phyloP scores from a whole-genome alignment of 2,329 filamentous ascomycete species.

The Penicillium sp. region DNA sequence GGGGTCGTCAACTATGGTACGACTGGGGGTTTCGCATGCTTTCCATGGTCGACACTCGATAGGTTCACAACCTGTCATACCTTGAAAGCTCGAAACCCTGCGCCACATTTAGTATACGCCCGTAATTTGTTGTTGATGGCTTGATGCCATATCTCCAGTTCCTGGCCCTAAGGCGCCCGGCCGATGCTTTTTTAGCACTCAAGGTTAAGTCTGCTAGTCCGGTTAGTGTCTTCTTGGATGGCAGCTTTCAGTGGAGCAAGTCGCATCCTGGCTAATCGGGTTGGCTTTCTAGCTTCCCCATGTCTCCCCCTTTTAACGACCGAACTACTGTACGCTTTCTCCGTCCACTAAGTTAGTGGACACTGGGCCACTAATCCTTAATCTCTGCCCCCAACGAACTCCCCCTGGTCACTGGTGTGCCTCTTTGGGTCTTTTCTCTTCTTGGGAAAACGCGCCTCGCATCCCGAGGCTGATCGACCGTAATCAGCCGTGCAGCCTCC shows the following conservation, averaged over 20 bases:
- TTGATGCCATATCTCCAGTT: no score
- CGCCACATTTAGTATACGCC: not conserved
- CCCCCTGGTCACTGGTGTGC: slow-evolving; percentile 30
- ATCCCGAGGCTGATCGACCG: slow-evolving; percentile 35
- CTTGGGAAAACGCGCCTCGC: slow-evolving; percentile 23
- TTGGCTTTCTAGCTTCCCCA: slow-evolving; percentile 40
- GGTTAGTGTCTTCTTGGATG: slow-evolving; percentile 34
- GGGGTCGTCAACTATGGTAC: not conserved
- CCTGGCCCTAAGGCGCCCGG: no score
- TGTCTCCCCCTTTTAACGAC: slow-evolving; percentile 25
- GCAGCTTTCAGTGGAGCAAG: slow-evolving; percentile 40
- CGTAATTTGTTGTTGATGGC: not conserved
- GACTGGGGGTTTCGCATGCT: slow-evolving; percentile 9
- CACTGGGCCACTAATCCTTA: no score
- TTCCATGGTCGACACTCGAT: slow-evolving; percentile 6
- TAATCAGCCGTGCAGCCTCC: slow-evolving; percentile 12
- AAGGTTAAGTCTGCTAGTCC: not conserved
- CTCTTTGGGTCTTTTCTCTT: slow-evolving; percentile 17
- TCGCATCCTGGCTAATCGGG: slow-evolving; percentile 39
- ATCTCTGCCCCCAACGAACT: slow-evolving; percentile 38
- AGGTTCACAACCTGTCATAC: slow-evolving; percentile 6
- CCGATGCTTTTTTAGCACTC: not conserved
- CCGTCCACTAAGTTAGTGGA: not conserved
- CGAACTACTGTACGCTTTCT: slow-evolving; percentile 7
- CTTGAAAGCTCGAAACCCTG: not conserved